Evolutionary conservation across 306 rosid species (phyloP).

Genomic region (Purshia tridentata): DNA sequence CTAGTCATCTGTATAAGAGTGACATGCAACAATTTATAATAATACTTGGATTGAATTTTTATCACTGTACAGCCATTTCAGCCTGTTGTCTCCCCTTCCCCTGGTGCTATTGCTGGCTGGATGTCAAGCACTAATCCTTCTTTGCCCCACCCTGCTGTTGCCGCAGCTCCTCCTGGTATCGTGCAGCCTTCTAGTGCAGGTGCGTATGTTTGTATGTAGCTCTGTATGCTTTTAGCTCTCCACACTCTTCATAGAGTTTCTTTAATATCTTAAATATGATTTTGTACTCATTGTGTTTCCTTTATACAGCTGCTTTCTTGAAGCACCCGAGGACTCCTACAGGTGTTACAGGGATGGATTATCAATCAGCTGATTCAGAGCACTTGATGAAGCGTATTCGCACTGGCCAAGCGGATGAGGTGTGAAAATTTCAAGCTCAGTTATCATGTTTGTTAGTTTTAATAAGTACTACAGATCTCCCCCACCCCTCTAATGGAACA

Average conservation of each 20-base stretch:
- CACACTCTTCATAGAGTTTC: not conserved
- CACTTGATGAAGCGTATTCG: constrained; percentile 47
- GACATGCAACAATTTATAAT: constrained; percentile 2
- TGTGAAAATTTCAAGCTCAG: constrained; percentile 18
- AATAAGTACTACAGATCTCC: not conserved
- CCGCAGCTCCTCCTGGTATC: constrained; percentile 37
- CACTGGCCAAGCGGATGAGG: constrained; percentile 42
- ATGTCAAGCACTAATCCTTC: constrained; percentile 41
- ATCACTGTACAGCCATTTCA: constrained; percentile 39
- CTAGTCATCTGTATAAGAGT: constrained; percentile 2
- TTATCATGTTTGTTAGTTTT: constrained; percentile 1
- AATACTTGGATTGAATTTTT: constrained; percentile 3
- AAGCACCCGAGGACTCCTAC: constrained; percentile 45
- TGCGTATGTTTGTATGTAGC: constrained; percentile 7
- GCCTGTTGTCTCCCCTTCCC: constrained; percentile 47
- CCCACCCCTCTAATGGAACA: not conserved
- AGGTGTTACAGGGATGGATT: constrained; percentile 44
- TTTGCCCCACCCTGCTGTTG: constrained; percentile 40
- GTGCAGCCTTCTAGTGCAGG: constrained; percentile 48
- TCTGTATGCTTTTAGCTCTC: constrained; percentile 4
- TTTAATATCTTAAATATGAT: not conserved
- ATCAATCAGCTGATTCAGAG: constrained; percentile 48
- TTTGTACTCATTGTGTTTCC: not conserved
- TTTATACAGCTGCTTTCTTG: constrained; percentile 37
- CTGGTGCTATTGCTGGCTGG: constrained; percentile 48